A percentile compares a stretch with the other conserved stretches of the same genome.
These are phyloP conservation scores for Rhypophila decipiens DNA, from an alignment of 495 filamentous ascomycete species.

Conservation along the genomic window DNA sequence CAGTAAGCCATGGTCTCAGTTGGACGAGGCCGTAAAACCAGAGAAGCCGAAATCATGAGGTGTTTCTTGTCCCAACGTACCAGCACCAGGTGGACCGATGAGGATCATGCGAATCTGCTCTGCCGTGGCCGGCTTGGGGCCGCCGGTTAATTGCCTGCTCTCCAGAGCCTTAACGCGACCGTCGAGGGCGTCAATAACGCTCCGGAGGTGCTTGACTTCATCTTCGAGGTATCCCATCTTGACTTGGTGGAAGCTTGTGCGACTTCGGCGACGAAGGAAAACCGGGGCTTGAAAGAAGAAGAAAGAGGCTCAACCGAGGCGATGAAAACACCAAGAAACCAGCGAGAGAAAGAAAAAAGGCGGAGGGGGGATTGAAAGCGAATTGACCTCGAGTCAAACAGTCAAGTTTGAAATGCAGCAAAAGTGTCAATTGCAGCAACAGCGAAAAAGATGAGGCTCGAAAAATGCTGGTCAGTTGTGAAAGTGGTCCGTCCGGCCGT, in stretches of 20 bases:
- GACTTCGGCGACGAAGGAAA: conserved; percentile 26
- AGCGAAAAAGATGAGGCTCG: conserved; percentile 6
- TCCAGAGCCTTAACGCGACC: conserved; percentile 75
- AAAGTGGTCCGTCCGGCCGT: conserved; percentile 9
- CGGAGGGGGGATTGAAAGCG: conserved; percentile 12
- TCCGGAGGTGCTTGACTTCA: conserved; percentile 68
- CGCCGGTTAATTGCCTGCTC: conserved; percentile 42
- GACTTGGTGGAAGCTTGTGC: conserved; percentile 22
- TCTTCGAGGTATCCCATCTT: conserved; percentile 83
- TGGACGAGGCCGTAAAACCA: background rate
- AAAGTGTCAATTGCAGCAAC: background rate
- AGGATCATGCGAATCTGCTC: conserved; percentile 86
- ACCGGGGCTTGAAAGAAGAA: conserved; percentile 9
- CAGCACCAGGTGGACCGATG: conserved; percentile 95
- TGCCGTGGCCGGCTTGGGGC: conserved; percentile 33
- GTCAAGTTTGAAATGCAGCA: conserved; percentile 4
- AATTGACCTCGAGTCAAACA: conserved; percentile 20
- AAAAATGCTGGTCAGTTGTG: conserved; percentile 18
- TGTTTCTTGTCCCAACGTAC: conserved; percentile 57
- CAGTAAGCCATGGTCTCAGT: conserved; percentile 5
- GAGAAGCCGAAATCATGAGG: no score
- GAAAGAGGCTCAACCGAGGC: conserved; percentile 7
- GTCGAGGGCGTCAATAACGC: conserved; percentile 78
- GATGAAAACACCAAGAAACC: no score
- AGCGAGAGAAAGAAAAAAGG: conserved; percentile 9